Percentiles rank a stretch among this genome's conserved stretches.
These are phyloP conservation scores for Phyllosticta capitalensis DNA, from an alignment of 2,329 filamentous ascomycete species.

Conservation along the genomic window DNA sequence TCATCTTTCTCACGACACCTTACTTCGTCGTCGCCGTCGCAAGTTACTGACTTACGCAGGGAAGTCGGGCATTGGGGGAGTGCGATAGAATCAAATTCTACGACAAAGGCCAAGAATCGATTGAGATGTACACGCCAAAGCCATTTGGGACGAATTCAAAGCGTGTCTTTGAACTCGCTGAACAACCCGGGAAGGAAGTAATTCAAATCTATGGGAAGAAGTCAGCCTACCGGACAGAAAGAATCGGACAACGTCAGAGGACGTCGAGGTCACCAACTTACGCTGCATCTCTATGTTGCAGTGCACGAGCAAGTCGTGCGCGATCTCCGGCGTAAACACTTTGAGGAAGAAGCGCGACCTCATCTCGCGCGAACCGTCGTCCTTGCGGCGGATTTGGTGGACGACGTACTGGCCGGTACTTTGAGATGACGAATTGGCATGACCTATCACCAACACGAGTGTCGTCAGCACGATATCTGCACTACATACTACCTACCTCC, in stretches of 20 bases:
- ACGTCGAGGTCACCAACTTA: background rate
- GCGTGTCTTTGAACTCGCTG: conserved; percentile 1
- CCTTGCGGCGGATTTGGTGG: background rate
- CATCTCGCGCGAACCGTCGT: background rate
- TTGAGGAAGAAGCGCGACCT: background rate
- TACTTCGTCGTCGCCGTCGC: too few species aligned
- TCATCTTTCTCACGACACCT: too few species aligned
- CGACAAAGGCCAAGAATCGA: background rate
- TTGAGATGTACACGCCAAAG: background rate
- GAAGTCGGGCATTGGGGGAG: too few species aligned
- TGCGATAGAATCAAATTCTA: too few species aligned
- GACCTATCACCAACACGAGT: background rate
- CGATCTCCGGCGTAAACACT: background rate
- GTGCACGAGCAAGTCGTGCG: background rate
- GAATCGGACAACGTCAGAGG: background rate
- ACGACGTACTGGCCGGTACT: background rate
- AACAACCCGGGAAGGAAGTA: background rate
- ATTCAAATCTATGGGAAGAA: background rate
- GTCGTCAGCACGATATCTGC: background rate
- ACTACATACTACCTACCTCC: background rate
- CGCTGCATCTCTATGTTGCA: conserved; percentile 4
- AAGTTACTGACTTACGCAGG: too few species aligned
- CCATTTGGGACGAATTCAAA: background rate
- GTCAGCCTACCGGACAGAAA: background rate
- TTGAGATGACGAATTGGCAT: background rate